Evolutionary conservation across 768 basidiomycete species (phyloP), one percentile per base, ranked within the genome.

Genomic region (Pulveroboletus sp.): DNA sequence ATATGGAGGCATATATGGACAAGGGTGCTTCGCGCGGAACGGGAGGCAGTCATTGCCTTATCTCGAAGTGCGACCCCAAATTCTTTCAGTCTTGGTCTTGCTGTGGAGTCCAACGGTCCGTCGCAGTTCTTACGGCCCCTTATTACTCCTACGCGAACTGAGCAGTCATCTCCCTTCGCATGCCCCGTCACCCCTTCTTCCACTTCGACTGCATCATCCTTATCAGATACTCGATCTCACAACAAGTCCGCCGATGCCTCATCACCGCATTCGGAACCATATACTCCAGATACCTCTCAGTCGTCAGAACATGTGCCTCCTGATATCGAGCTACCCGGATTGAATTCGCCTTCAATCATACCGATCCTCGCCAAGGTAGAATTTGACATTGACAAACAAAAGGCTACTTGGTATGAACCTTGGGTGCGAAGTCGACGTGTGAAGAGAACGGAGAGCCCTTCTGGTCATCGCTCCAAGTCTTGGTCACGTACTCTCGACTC

Each of bases 281-380:
- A 76, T 33, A 81, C 84, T 6, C 81, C 79, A 4, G 78, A 79
- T 55, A 78, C 78, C 4, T 80, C 82, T 37, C 74, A 17, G 53
- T 65, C 53, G 50, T 62, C 59, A 49, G 66, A 67, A 48, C 52
- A 66, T 8, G 75, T 68, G 4, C 74, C 73, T 14, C 72, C 76
- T 42, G 76, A 77, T 21, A 70, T 88, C 49, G 76, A 83, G 46
- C 75, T 89, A 9, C 83, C 86, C 5, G 88, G 86, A 7, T 73
- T 89, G 36, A 65, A 68, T 49, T 81, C 83, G 6, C 67, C 79
- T 41, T 79, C 84, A 24, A 69, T 89, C 21, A 82, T 91, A 46
- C 89, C 88, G 5, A 84, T 96, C 49, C 77, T 98, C 27, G 94
- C 93, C 43, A 94, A 94, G 67, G 82, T 98, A 11, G 93, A 97